Percentiles rank a stretch among this genome's conserved stretches.
Evolutionary conservation across 2,329 filamentous ascomycete species (phyloP).

Genomic region (Teratosphaeriaceae sp.): DNA sequence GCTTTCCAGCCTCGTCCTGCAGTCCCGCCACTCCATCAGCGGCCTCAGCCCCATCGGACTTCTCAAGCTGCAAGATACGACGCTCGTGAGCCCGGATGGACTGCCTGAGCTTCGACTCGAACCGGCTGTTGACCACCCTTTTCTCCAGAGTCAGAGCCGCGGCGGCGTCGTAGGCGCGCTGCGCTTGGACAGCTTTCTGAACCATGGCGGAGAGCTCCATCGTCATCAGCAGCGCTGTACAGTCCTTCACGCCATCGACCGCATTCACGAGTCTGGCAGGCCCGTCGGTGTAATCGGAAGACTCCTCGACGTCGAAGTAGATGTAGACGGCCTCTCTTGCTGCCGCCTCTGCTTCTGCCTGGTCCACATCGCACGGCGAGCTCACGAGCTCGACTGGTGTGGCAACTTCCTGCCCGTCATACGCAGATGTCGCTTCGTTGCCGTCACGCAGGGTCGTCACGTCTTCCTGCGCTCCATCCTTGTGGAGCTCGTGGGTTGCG

Average conservation of each 20-base stretch:
- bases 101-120: constrained; percentile 7
- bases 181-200: constrained; percentile 6
- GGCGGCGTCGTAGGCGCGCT: constrained; percentile 5
- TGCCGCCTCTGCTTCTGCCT: background rate
- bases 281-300: constrained; percentile 11
- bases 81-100: no score
- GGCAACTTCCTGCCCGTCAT: no score
- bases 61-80: no score
- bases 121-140: background rate
- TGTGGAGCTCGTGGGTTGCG: no score
- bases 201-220: constrained; percentile 7
- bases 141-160: background rate
- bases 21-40: no score
- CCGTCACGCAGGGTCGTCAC: no score
- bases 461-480: no score
- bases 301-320: background rate
- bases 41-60: no score
- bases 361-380: no score
- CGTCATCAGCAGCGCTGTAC: constrained; percentile 11
- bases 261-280: constrained; percentile 11
- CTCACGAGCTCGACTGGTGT: no score
- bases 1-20: constrained; percentile 4
- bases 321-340: constrained; percentile 4
- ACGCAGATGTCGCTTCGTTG: no score
- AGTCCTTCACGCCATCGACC: constrained; percentile 12